These are phyloP conservation scores for Acmispon strigosus DNA, from an alignment of 306 rosid species.

Conservation along the genomic window DNA sequence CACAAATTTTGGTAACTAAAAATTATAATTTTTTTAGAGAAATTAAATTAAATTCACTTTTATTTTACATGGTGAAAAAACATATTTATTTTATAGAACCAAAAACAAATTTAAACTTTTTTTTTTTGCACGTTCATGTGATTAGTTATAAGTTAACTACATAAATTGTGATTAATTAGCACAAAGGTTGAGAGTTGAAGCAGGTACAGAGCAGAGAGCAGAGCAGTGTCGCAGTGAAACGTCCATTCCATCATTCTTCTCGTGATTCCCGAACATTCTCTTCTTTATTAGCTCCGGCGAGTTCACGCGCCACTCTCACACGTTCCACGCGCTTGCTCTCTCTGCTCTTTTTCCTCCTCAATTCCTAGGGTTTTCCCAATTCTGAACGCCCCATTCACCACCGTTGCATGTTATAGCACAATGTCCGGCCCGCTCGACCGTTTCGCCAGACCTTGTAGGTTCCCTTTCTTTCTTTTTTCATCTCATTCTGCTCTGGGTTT, in stretches of 20 bases:
- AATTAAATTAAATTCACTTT: no score
- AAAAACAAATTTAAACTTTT: no score
- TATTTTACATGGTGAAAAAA: no score
- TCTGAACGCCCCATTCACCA: constrained; percentile 26
- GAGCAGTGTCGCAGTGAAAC: constrained; percentile 17
- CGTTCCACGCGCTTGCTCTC: not conserved
- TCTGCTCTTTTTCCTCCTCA: not conserved
- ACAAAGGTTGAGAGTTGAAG: not conserved
- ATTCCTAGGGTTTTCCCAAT: constrained; percentile 32
- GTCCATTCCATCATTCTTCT: constrained; percentile 6
- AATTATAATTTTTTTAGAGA: no score
- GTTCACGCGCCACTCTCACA: not conserved
- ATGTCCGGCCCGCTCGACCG: constrained; percentile 78
- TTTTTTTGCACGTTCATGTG: no score
- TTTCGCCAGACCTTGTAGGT: constrained; percentile 79
- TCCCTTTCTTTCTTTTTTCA: not conserved
- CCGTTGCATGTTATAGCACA: not conserved
- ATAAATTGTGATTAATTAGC: not conserved
- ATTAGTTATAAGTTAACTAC: no score
- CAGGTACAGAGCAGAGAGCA: not conserved
- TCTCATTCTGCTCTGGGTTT: not conserved
- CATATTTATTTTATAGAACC: no score
- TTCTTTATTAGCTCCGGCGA: not conserved
- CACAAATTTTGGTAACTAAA: no score
- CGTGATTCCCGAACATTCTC: constrained; percentile 32